Base-by-base conservation (phyloP, 208 protist species). In the Tritrichomonas foetus region DNA sequence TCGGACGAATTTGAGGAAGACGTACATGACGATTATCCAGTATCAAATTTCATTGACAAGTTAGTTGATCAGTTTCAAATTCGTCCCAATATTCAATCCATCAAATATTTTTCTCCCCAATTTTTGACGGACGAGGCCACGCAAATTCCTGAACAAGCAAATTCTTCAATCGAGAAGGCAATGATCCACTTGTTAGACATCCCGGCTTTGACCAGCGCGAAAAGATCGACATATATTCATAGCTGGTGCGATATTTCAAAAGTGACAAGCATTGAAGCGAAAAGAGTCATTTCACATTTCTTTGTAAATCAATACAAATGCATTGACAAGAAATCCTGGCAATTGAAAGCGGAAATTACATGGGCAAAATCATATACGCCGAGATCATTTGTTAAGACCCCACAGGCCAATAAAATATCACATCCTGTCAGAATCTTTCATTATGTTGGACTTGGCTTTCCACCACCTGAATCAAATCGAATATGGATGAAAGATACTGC, bases 361-460 rank as follows among this genome's bases (percentile, higher is more conserved):
- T 69, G 64, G 64, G 64, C 64, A 8, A 69, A 30, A 8, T n/a
- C 64, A n/a, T 69, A 69, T n/a, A n/a, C 8, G 3, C 3, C 22
- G 8, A 8, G 55, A 64, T n/a, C n/a, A n/a, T n/a, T n/a, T n/a
- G n/a, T n/a, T n/a, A n/a, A n/a, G n/a, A n/a, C n/a, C n/a, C 8
- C 55, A 64, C 64, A 69, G n/a, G 5, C 5, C 16, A 61, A 61
- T 16, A 61, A 61, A 61, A 61, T 61, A 22, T 61, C 53, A 5
- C 53, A 61, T 61, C 5, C 53, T 22, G 16, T 89, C 3, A 25
- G 78, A 89, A 50, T 89, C 20, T 89, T 89, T 39, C 78, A 89
- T 89, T 89, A 89, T 89, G 57, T 89, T 57, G 78, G 78, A 41
- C 16, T 89, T 20, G 78, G 78, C 53, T 89, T 89, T 89, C 78